Base-by-base conservation (phyloP, 2,329 filamentous ascomycete genomes). In the Diaporthe sp. region DNA sequence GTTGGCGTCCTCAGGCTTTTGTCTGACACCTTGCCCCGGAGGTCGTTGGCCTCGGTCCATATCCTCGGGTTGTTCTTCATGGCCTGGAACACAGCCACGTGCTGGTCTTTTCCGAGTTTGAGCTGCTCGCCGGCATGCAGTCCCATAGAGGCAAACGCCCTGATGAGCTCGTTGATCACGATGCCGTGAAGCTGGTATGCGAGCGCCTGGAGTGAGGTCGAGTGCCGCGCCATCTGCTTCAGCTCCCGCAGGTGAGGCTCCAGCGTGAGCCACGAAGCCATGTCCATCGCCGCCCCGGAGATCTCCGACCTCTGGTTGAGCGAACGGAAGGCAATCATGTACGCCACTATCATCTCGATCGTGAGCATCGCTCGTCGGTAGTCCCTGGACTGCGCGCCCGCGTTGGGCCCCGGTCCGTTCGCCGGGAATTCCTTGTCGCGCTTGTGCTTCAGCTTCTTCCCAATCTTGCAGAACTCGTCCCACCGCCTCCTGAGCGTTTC, bases 261-360 rank as follows among this genome's bases (percentile, higher is more conserved):
- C 68, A 89, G 82, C 73, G 82, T 83, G 54, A 82, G 80, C 87
- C 87, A 89, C 40, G 81, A 78, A 2, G 76, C 77, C 9, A 84
- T 79, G 55, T 89, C 87, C 69, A 80, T 81, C 38, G 82, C 79
- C 76, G 85, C 86, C 67, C 85, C 84, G 71, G 86, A 84, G n/a
- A 87, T 77, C 35, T 82, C 80, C 5, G 87, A 85, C 15, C 81
- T 81, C 58, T 86, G 83, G 80, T 87, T 87, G 58, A 87, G 81
- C 3, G 87, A 83, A 75, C 89, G 85, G 80, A 91, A 90, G 1
- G 86, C 85, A 19, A 89, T 82, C 82, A 91, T 87, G 77, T 89
- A 91, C 7, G 87, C 85, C 71, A 89, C 80, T 28, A 88, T 83
- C 79, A 87, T 87, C 77, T 89, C 88, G 12, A 89, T 81, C 45